A percentile compares a stretch with the other conserved stretches of the same genome.
These are phyloP conservation scores for Irpex lacteus DNA, from an alignment of 1,284 basidiomycete species.

Conservation along the genomic window DNA sequence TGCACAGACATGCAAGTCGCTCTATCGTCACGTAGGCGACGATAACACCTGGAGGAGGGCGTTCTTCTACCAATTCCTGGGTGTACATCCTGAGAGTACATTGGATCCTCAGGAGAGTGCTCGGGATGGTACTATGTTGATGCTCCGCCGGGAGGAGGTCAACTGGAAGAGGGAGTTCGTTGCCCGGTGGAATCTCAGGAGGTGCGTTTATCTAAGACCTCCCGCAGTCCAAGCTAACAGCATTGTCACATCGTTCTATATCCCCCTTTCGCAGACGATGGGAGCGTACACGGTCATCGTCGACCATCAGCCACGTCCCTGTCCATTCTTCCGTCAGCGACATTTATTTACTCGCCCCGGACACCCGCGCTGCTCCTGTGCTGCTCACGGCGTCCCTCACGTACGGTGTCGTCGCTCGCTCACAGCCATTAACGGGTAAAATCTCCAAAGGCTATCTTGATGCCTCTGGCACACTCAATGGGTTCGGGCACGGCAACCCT, in stretches of 20 bases:
- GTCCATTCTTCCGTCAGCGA: conserved; percentile 50
- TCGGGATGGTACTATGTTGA: conserved; percentile 29
- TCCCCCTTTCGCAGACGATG: conserved; percentile 52
- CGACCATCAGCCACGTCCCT: conserved; percentile 61
- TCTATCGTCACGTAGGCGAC: conserved; percentile 68
- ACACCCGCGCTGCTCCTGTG: conserved; percentile 17
- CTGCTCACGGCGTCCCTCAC: conserved; percentile 66
- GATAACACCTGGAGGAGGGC: conserved; percentile 85
- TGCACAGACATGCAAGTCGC: conserved; percentile 49
- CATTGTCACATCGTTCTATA: no score
- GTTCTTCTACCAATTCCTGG: conserved; percentile 70
- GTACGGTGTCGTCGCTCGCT: conserved; percentile 76
- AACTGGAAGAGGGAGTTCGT: conserved; percentile 74
- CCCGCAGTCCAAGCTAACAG: no score
- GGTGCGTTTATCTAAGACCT: conserved; percentile 35
- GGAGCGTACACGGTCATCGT: conserved; percentile 56
- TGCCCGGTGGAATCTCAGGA: conserved; percentile 46
- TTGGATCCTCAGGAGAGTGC: conserved; percentile 24
- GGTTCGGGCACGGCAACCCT: conserved; percentile 70
- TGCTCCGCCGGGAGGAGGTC: conserved; percentile 54
- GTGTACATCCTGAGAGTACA: conserved; percentile 61
- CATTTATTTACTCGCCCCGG: conserved; percentile 57
- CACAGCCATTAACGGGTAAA: conserved; percentile 68
- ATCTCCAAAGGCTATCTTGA: conserved; percentile 74
- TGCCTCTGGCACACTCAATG: conserved; percentile 55